Conservation (phyloP, 371 early-diverging fungal genomes). For the Rhizopus sp. region DNA sequence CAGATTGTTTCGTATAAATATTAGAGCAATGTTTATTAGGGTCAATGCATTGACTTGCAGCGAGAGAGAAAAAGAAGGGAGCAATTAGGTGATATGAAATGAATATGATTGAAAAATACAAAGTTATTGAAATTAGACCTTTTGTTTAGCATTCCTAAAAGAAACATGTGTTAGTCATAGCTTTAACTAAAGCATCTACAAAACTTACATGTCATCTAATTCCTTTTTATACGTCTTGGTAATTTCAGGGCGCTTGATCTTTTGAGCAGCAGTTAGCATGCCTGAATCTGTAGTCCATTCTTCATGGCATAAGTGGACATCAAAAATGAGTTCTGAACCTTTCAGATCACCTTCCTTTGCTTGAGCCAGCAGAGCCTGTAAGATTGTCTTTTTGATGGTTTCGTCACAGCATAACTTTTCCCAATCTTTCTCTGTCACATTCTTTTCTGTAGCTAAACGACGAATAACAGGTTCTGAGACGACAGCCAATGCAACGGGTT, state of each 20-base stretch:
- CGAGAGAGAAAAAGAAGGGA: no score
- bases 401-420: slow-evolving; percentile 28
- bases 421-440: slow-evolving; percentile 32
- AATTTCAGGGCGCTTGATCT: slow-evolving; percentile 83
- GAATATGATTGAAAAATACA: neutral
- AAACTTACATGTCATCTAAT: slow-evolving; percentile 60
- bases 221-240: slow-evolving; percentile 56
- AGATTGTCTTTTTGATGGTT: slow-evolving; percentile 23
- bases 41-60: no score
- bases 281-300: slow-evolving; percentile 85
- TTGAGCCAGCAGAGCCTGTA: slow-evolving; percentile 31
- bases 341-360: slow-evolving; percentile 67
- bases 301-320: slow-evolving; percentile 63
- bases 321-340: slow-evolving; percentile 70
- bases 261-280: slow-evolving; percentile 86
- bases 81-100: no score
- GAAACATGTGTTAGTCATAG: neutral
- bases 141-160: slow-evolving; percentile 26
- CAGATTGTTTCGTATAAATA: no score
- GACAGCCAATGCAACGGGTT: slow-evolving; percentile 75
- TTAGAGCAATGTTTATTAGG: no score
- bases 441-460: slow-evolving; percentile 32
- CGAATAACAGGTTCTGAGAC: slow-evolving; percentile 60
- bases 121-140: slow-evolving; percentile 6
- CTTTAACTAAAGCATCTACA: neutral